These are phyloP conservation scores for Lolium perenne DNA, from an alignment of 176 grass and related monocot genomes.

Conservation along the genomic window DNA sequence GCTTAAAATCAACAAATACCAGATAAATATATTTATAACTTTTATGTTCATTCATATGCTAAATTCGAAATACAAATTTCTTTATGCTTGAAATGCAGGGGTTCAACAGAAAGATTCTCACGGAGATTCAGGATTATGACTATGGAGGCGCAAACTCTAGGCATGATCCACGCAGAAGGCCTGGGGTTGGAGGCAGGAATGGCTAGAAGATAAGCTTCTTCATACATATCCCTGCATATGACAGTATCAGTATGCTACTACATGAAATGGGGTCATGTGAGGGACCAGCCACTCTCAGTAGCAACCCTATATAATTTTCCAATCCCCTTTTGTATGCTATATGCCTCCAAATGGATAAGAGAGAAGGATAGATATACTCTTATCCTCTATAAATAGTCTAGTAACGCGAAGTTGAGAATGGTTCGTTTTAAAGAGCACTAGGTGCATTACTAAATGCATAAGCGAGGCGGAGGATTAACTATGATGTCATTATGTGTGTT, in stretches of 20 bases:
- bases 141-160: constrained; percentile 72
- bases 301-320: constrained; percentile 35
- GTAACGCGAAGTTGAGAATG: constrained; percentile 2
- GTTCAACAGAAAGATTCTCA: constrained; percentile 67
- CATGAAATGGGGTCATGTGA: constrained; percentile 33
- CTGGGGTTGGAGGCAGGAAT: constrained; percentile 61
- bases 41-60: constrained; percentile 12
- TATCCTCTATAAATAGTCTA: constrained; percentile 40
- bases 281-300: constrained; percentile 14
- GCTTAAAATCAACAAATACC: constrained; percentile 22
- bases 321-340: constrained; percentile 15
- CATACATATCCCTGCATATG: constrained; percentile 16
- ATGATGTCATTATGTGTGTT: constrained; percentile 23
- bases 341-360: constrained; percentile 35
- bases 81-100: constrained; percentile 48
- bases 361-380: constrained; percentile 24
- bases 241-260: constrained; percentile 29
- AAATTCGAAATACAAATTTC: constrained; percentile 5
- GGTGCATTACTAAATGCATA: constrained; percentile 35
- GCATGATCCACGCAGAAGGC: constrained; percentile 79
- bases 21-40: not conserved
- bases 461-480: constrained; percentile 16
- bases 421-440: constrained; percentile 38
- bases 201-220: constrained; percentile 46
- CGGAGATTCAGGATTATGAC: constrained; percentile 83